Evolutionary conservation across 768 basidiomycete species (phyloP).

Genomic region (Naematelia aurantialba): DNA sequence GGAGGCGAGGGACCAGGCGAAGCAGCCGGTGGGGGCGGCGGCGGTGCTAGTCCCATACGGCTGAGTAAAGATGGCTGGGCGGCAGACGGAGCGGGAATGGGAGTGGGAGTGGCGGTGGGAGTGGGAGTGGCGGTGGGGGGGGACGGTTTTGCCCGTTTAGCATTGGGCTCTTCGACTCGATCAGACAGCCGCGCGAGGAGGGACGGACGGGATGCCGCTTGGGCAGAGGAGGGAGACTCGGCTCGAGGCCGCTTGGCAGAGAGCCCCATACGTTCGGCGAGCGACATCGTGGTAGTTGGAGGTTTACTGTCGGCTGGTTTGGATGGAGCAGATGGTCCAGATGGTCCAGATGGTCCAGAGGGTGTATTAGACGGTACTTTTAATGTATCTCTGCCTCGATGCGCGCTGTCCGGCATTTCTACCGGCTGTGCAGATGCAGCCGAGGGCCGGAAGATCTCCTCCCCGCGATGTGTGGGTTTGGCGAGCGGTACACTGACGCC

Average conservation of each 20-base stretch:
- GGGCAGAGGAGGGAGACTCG: not conserved
- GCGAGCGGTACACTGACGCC: not conserved
- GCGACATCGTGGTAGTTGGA: too few species aligned
- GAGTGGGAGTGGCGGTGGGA: too few species aligned
- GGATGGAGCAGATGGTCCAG: too few species aligned
- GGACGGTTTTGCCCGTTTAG: not conserved
- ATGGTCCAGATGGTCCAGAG: too few species aligned
- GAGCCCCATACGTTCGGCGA: not conserved
- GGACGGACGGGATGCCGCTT: not conserved
- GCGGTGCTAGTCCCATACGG: not conserved
- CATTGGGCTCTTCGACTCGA: not conserved
- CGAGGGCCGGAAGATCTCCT: not conserved
- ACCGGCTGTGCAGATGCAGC: not conserved
- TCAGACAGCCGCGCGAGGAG: not conserved
- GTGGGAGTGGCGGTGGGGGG: too few species aligned
- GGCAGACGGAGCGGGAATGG: too few species aligned
- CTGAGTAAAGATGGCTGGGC: not conserved
- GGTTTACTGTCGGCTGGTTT: too few species aligned
- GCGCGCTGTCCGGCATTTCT: not conserved
- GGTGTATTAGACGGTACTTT: not conserved
- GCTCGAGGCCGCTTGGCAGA: not conserved
- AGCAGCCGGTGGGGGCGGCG: too few species aligned
- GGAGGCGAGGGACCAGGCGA: too few species aligned
- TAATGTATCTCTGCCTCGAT: not conserved
- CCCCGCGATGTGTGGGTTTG: not conserved